phyloP scores from a whole-genome alignment of 2,329 filamentous ascomycete species.

The Neofusicoccum laricinum region DNA sequence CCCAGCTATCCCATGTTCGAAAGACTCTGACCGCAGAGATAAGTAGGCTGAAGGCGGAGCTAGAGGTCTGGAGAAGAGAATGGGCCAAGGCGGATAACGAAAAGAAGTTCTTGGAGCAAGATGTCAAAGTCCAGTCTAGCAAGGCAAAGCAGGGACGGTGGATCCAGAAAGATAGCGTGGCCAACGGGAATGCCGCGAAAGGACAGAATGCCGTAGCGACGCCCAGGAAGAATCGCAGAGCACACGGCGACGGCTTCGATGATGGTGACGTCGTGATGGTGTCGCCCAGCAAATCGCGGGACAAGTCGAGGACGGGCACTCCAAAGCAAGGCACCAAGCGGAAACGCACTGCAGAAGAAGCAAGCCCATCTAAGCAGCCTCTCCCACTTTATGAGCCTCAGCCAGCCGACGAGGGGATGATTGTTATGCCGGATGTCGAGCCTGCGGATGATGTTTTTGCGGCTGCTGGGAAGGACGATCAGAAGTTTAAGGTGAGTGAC shows the following conservation, averaged over 20 bases:
- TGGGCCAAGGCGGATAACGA: slow-evolving; percentile 66
- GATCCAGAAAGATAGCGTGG: slow-evolving; percentile 23
- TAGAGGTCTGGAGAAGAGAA: slow-evolving; percentile 64
- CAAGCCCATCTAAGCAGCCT: slow-evolving; percentile 62
- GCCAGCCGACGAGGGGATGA: background rate
- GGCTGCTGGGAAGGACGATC: slow-evolving; percentile 36
- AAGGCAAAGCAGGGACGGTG: slow-evolving; percentile 40
- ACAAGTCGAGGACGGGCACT: slow-evolving; percentile 50
- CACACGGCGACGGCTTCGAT: slow-evolving; percentile 72
- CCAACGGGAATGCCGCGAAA: slow-evolving; percentile 3
- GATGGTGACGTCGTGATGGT: slow-evolving; percentile 58
- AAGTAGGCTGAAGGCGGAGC: slow-evolving; percentile 60
- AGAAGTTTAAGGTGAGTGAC: slow-evolving; percentile 31
- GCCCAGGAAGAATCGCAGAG: slow-evolving; percentile 60
- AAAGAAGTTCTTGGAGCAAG: slow-evolving; percentile 69
- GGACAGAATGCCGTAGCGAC: slow-evolving; percentile 44
- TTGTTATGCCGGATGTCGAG: background rate
- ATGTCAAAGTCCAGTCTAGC: slow-evolving; percentile 62
- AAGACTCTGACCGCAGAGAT: slow-evolving; percentile 63
- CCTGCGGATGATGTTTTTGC: slow-evolving; percentile 27
- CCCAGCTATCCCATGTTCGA: slow-evolving; percentile 59
- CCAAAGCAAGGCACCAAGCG: slow-evolving; percentile 66
- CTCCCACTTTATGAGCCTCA: slow-evolving; percentile 47
- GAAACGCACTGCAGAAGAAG: slow-evolving; percentile 59
- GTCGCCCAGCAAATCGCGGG: slow-evolving; percentile 52